Conservation (phyloP, 2,329 filamentous ascomycete genomes). For the Alternaria alternata region DNA sequence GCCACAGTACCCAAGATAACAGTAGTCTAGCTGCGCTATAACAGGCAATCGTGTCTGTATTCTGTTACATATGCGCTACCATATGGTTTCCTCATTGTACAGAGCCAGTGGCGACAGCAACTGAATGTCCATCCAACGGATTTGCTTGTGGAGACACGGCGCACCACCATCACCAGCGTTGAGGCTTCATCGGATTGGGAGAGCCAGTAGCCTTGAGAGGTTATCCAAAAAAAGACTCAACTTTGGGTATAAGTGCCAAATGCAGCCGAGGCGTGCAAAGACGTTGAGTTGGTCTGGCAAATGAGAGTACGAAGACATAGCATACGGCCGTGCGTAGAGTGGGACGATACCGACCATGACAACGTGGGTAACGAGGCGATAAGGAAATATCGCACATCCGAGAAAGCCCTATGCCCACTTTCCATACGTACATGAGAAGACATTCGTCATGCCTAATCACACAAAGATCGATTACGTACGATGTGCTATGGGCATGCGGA, state of each 20-base stretch:
- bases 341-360: background rate
- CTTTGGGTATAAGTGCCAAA: background rate
- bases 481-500: background rate
- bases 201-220: background rate
- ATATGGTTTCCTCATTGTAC: background rate
- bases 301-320: background rate
- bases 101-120: background rate
- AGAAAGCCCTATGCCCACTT: background rate
- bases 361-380: background rate
- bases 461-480: background rate
- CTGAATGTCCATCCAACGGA: background rate
- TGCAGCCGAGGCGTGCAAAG: background rate
- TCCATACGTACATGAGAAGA: background rate
- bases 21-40: background rate
- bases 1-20: conserved; percentile 1
- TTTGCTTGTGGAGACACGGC: background rate
- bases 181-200: background rate
- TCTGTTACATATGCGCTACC: background rate
- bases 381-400: background rate
- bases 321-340: background rate
- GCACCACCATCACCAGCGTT: background rate
- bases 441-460: background rate
- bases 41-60: background rate
- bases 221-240: background rate
- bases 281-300: background rate